Evolutionary conservation across 495 filamentous ascomycete species (phyloP), one percentile per base, ranked within the genome.

Genomic region (Xylaria curta): DNA sequence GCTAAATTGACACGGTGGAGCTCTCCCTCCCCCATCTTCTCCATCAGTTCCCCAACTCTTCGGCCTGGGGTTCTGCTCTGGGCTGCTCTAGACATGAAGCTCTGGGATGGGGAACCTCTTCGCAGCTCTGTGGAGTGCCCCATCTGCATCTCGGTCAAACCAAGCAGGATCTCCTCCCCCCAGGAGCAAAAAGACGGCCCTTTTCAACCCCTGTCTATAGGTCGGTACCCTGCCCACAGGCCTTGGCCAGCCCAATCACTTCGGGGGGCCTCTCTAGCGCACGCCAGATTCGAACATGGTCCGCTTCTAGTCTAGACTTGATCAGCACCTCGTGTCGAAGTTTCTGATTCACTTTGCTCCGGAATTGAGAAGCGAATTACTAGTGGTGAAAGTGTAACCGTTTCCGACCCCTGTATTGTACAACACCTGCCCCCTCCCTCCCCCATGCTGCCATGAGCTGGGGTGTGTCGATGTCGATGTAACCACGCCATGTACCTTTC

Each of bases 141-240:
- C 62, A 65, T 61, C 68, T 68, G 70, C 73, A 73, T 69, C 64
- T 75, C 73, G 72, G 77, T 74, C 72, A 76, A 73, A 75, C 74
- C 75, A 72, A 76, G 75, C 73, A 76, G 73, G 70, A 75, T 72
- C 72, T 47, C 49, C 68, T 66, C 72, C 68, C 72, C 70, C 75
- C 73, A 71, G 66, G 68, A 64, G 71, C 40, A 69, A 74, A 61
- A 61, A 72, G 77, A 79, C 75, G 77, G 77, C 72, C 77, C 75
- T 79, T 78, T 79, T 79, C 70, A 42, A 68, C 77, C 77, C 63
- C 56, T 75, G 77, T 75, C 72, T 72, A 73, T 75, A 74, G 73
- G 66, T 70, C 68, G 59, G 65, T 56, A 73, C 65, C 75, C 75
- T 71, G 68, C 70, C 70, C 44, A 68, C 72, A 70, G 38, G 69